Evolutionary conservation across 768 basidiomycete species (phyloP).

Genomic region (Lactifluus pinguis): DNA sequence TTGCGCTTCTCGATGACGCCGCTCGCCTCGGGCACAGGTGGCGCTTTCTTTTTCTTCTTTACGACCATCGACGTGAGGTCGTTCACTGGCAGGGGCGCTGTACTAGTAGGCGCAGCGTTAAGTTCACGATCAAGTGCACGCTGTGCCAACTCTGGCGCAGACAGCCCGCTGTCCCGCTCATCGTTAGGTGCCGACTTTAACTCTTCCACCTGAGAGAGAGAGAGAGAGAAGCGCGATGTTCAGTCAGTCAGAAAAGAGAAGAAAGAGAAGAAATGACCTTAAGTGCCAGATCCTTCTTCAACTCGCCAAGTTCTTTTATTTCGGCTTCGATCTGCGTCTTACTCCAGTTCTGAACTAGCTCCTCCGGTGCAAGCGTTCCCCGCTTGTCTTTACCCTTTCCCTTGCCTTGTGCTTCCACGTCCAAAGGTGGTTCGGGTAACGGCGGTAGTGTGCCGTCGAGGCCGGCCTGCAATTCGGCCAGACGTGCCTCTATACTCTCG

Average conservation of each 20-base stretch:
- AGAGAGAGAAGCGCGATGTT: not conserved
- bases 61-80: slow-evolving; percentile 79
- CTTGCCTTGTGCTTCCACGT: slow-evolving; percentile 51
- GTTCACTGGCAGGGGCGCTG: slow-evolving; percentile 46
- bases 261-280: slow-evolving; percentile 39
- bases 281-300: slow-evolving; percentile 73
- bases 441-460: slow-evolving; percentile 31
- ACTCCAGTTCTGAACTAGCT: slow-evolving; percentile 55
- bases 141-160: slow-evolving; percentile 64
- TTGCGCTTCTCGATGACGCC: slow-evolving; percentile 49
- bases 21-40: slow-evolving; percentile 24
- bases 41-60: slow-evolving; percentile 68
- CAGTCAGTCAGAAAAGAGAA: not conserved
- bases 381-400: slow-evolving; percentile 48
- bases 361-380: slow-evolving; percentile 35
- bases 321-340: slow-evolving; percentile 69
- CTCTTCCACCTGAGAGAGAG: slow-evolving; percentile 68
- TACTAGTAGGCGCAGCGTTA: slow-evolving; percentile 30
- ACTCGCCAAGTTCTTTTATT: slow-evolving; percentile 64
- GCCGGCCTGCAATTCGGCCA: slow-evolving; percentile 47
- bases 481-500: slow-evolving; percentile 63
- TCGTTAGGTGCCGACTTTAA: slow-evolving; percentile 74
- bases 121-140: slow-evolving; percentile 66
- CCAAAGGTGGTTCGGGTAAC: slow-evolving; percentile 21
- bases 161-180: slow-evolving; percentile 27